Evolutionary conservation across 2,329 filamentous ascomycete genomes (phyloP), one percentile per base, ranked within the genome.

Genomic region (Colletotrichum zoysiae): DNA sequence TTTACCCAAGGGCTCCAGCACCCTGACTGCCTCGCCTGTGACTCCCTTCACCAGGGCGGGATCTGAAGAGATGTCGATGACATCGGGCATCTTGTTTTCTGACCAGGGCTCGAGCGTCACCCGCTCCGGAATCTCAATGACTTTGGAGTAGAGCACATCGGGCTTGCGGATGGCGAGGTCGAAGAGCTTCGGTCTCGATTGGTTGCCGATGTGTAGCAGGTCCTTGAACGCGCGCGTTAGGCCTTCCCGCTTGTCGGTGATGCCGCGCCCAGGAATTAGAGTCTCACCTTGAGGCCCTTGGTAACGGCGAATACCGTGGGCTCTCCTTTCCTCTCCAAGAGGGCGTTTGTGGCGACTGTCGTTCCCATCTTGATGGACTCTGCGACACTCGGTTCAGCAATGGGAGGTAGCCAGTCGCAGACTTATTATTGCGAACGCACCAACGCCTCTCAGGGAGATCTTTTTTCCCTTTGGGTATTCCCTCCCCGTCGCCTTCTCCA

Each of bases 351-450:
- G 1, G 92, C 92, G 2, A 94, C 92, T 1, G 92, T 94, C 0
- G 92, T 94, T 14, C 92, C 92, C 91, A 94, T 94, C 23, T 92
- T 89, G 76, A 94, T 93, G 66, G 89, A 92, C 78, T 92, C 90
- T 74, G 44, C 9, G 0, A 12, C 14, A 3, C 5, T n/a, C 9
- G 14, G 7, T 51, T 56, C 4, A 18, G 8, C 16, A 5, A 11
- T 30, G 14, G 50, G 16, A 4, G 18, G 1, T n/a, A 40, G 7
- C 33, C 14, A 11, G 8, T 18, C 4, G 5, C 20, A 57, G 33
- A 33, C 16, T 23, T 1, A 0, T 9, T 48, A 3, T 12, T 30
- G 3, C 30, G 2, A 20, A 71, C 71, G 46, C 20, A 74, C 71
- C 69, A 30, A 84, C 79, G 11, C 79, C 76, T 1, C 77, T 58